These are phyloP conservation scores for Debaryomyces castellii DNA, from an alignment of 805 yeast species.

Conservation along the genomic window DNA sequence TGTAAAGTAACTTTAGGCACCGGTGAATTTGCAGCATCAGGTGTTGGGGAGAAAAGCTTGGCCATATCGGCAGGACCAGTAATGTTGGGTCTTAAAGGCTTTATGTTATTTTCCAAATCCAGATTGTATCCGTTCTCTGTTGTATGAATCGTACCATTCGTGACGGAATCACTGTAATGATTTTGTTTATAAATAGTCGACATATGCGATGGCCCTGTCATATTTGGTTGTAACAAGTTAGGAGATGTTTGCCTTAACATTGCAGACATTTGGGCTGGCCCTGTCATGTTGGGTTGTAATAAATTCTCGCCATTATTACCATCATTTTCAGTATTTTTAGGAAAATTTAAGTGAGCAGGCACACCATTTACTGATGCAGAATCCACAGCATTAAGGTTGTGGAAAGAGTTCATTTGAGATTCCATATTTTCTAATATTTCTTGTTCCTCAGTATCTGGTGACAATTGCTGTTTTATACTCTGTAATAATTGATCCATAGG, in stretches of 20 bases:
- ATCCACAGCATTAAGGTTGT: slow-evolving; percentile 70
- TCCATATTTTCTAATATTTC: slow-evolving; percentile 73
- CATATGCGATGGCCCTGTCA: slow-evolving; percentile 47
- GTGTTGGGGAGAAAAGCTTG: slow-evolving; percentile 22
- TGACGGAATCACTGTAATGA: neutral
- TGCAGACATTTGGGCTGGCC: slow-evolving; percentile 43
- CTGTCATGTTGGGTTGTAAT: slow-evolving; percentile 46
- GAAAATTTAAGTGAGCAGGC: slow-evolving; percentile 53
- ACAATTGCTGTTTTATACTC: slow-evolving; percentile 28
- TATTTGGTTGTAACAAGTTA: slow-evolving; percentile 34
- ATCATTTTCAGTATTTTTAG: slow-evolving; percentile 11
- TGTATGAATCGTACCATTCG: slow-evolving; percentile 5
- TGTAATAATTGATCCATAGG: slow-evolving; percentile 76
- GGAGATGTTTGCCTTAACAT: slow-evolving; percentile 21
- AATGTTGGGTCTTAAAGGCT: slow-evolving; percentile 23
- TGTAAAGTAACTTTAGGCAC: slow-evolving; percentile 36
- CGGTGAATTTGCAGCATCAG: slow-evolving; percentile 3
- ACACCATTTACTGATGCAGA: slow-evolving; percentile 72
- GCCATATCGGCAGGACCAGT: slow-evolving; percentile 39
- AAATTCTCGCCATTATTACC: slow-evolving; percentile 11
- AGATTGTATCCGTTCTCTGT: slow-evolving; percentile 3
- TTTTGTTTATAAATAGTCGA: slow-evolving; percentile 18
- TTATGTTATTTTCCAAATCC: slow-evolving; percentile 6
- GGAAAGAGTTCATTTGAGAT: slow-evolving; percentile 66
- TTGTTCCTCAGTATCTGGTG: slow-evolving; percentile 58